Evolutionary conservation across 148 eudicot genomes (phyloP), one percentile per base, ranked within the genome.

Genomic region (Silene conica): DNA sequence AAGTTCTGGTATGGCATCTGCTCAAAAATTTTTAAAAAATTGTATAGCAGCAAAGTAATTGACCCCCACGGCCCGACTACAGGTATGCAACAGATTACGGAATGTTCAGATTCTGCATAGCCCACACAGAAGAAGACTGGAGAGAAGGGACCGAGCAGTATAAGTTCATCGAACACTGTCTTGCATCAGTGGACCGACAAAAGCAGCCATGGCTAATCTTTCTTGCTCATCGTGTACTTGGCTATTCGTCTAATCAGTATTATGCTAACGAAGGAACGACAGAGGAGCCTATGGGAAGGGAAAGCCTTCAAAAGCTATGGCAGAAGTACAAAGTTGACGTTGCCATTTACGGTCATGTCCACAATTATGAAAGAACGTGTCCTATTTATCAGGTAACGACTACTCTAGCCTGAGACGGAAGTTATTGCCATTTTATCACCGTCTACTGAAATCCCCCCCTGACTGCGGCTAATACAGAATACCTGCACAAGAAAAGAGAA

Each of bases 191-290:
- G 20, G 98, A 94, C 59, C 81, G 98, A 76, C 89, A 81, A 82
- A 91, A 94, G 79, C 98, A 94, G 60, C 98, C 98, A 9, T 94
- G 97, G 97, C 85, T 94, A 20, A 87, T 94, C 65, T 94, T 94
- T 74, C 82, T 89, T 55, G 98, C 97, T 0, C 98, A 94, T 72
- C 92, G 98, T 0, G 98, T 94, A 6, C 74, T 94, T 59, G 97
- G 98, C 54, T 94, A 94, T 71, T 94, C 98, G 9, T 89, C 97
- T 18, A 74, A 65, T 1, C 54, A 23, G 31, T 84, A 46, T 67
- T 94, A 94, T 74, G 92, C 85, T 10, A 75, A 60, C 1, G 74
- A 89, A 72, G 98, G 98, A 25, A 85, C 98, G 26, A 89, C 88
- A 67, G 92, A 69, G 64, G 97, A 94, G 77, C 98, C 98, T 61